Percentiles rank a stretch among this genome's conserved stretches.
phyloP scores from a whole-genome alignment of 2,329 filamentous ascomycete species.

The Pestalotiopsis sp. region DNA sequence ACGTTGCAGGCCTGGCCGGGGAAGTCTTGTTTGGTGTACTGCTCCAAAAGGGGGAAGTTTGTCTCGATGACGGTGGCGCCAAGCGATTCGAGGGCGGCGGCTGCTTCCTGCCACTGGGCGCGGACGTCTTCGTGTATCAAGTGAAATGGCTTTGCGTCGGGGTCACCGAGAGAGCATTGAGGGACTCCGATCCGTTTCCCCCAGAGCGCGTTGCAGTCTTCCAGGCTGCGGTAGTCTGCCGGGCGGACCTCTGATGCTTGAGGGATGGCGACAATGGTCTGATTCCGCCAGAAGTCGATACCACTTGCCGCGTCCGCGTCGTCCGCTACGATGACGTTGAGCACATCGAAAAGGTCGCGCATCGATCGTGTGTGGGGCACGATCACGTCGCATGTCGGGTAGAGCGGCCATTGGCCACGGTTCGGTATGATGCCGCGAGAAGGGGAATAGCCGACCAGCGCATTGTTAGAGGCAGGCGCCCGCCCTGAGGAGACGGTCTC shows the following conservation, averaged over 20 bases:
- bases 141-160: no score
- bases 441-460: slow-evolving; percentile 56
- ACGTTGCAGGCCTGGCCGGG: neutral
- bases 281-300: neutral
- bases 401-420: slow-evolving; percentile 56
- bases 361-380: slow-evolving; percentile 55
- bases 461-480: slow-evolving; percentile 59
- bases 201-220: neutral
- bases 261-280: neutral
- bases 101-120: neutral
- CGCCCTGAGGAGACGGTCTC: slow-evolving; percentile 60
- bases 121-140: neutral
- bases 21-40: neutral
- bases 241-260: neutral
- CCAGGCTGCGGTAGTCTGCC: neutral
- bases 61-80: neutral
- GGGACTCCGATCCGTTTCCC: neutral
- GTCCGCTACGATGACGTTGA: slow-evolving; percentile 46
- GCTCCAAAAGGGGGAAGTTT: neutral
- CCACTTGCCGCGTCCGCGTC: slow-evolving; percentile 31
- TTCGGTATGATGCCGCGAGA: slow-evolving; percentile 53
- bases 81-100: neutral
- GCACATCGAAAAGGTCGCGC: slow-evolving; percentile 48
- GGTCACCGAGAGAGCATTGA: neutral
- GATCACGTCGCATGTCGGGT: slow-evolving; percentile 56